Conservation (phyloP, 768 basidiomycete species). For the Psilocybe cubensis region DNA sequence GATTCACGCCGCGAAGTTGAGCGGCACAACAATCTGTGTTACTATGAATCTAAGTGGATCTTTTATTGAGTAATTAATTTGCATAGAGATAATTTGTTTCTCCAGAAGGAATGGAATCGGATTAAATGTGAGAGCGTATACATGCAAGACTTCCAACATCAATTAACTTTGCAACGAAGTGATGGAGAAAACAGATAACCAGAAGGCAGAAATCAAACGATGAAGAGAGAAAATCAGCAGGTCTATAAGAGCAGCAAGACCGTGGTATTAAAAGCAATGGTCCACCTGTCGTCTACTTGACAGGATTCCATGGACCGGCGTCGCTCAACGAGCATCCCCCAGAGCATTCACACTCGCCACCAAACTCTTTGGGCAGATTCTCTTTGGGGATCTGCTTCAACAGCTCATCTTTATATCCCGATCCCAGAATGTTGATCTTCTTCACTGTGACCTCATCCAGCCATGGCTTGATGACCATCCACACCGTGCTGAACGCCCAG, state of each 20-base stretch:
- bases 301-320: constrained; percentile 85
- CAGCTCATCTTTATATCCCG: constrained; percentile 73
- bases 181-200: not conserved
- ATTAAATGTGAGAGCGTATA: not conserved
- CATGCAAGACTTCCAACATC: not conserved
- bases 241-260: not conserved
- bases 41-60: too few species aligned
- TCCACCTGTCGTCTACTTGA: not conserved
- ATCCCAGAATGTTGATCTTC: constrained; percentile 92
- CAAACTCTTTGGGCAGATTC: constrained; percentile 85
- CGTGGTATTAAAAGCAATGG: too few species aligned
- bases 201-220: not conserved
- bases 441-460: constrained; percentile 93
- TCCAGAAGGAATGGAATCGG: not conserved
- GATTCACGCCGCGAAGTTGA: constrained; percentile 13
- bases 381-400: constrained; percentile 82
- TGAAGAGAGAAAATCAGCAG: not conserved
- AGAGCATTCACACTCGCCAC: constrained; percentile 76
- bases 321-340: constrained; percentile 89
- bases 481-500: constrained; percentile 88
- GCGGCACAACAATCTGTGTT: not conserved
- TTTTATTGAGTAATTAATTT: too few species aligned
- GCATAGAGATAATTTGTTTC: not conserved
- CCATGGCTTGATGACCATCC: constrained; percentile 90
- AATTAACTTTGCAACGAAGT: not conserved